Conservation (phyloP, 164 flowering plant species). For the Tetracentron sinense region DNA sequence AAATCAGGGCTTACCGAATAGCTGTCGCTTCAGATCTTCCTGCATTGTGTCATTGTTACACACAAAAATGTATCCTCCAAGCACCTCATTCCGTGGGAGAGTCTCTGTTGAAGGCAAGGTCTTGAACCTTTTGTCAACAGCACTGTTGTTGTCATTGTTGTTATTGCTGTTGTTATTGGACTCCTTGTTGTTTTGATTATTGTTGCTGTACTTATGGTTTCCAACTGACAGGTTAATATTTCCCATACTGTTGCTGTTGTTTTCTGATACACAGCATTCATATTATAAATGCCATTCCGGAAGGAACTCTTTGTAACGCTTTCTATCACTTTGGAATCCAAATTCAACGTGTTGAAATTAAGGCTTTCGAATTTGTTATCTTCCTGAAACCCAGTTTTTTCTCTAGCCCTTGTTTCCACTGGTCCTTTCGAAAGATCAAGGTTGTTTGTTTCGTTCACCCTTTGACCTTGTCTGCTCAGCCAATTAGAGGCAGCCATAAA, state of each 20-base stretch:
- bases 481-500: conserved; percentile 69
- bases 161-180: conserved; percentile 25
- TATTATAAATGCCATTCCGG: conserved; percentile 34
- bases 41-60: conserved; percentile 97
- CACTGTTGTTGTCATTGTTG: conserved; percentile 28
- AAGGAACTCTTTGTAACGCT: conserved; percentile 31
- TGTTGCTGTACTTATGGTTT: conserved; percentile 50
- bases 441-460: conserved; percentile 78
- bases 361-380: conserved; percentile 40
- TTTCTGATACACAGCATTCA: conserved; percentile 49
- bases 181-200: conserved; percentile 42
- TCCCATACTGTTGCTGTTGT: conserved; percentile 26
- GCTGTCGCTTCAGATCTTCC: conserved; percentile 85
- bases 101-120: conserved; percentile 90
- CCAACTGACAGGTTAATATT: conserved; percentile 25
- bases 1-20: conserved; percentile 61
- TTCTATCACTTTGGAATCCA: conserved; percentile 36
- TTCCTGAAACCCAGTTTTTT: conserved; percentile 50
- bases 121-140: conserved; percentile 87
- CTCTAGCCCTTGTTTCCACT: conserved; percentile 50
- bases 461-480: conserved; percentile 84
- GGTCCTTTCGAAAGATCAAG: conserved; percentile 67
- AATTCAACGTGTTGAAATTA: conserved; percentile 35
- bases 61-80: conserved; percentile 98
- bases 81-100: conserved; percentile 84